phyloP scores from a whole-genome alignment of 148 eudicot genomes.

The Rheum nobile region DNA sequence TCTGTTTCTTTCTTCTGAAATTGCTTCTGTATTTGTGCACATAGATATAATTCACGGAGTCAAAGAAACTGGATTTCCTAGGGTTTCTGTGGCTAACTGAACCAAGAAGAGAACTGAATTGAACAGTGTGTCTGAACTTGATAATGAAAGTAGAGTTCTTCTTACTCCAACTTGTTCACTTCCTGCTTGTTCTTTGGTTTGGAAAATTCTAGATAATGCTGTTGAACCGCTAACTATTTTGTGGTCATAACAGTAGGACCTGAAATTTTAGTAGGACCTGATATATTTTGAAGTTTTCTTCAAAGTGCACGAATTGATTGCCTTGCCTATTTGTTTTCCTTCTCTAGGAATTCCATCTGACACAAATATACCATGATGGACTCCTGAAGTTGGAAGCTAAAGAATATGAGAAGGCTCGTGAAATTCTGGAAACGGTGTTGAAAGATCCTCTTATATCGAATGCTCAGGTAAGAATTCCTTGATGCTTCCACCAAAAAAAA shows the following conservation, averaged over 20 bases:
- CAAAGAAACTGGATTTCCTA: neutral
- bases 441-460: slow-evolving; percentile 72
- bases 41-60: no score
- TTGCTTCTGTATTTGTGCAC: neutral
- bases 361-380: slow-evolving; percentile 95
- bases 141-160: neutral
- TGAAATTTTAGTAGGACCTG: neutral
- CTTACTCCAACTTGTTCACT: neutral
- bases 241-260: neutral
- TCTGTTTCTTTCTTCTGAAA: neutral
- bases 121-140: neutral
- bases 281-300: neutral
- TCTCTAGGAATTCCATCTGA: slow-evolving; percentile 80
- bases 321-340: neutral
- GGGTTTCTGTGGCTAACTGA: slow-evolving; percentile 1
- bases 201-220: neutral
- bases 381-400: slow-evolving; percentile 71
- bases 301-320: neutral
- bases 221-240: neutral
- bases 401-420: slow-evolving; percentile 78
- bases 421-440: slow-evolving; percentile 69
- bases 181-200: neutral
- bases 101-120: slow-evolving; percentile 4
- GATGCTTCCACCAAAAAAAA: no score
- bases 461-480: slow-evolving; percentile 46